phyloP scores from a whole-genome alignment of 768 basidiomycete species.

The Filobasidium wieringae region DNA sequence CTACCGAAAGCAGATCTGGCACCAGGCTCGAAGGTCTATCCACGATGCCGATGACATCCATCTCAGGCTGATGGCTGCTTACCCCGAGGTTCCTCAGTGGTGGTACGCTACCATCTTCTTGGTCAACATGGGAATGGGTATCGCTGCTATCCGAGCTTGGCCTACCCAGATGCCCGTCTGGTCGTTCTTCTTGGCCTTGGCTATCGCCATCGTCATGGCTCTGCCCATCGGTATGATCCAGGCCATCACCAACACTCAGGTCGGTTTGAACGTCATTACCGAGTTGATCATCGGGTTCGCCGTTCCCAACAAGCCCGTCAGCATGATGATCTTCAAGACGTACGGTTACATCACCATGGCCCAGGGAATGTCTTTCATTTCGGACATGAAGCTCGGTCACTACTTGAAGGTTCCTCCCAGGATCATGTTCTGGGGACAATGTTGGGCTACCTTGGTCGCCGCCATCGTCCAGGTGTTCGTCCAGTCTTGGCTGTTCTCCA shows the following conservation, averaged over 20 bases:
- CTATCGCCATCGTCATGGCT: constrained; percentile 31
- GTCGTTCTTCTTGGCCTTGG: constrained; percentile 33
- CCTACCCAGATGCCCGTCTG: constrained; percentile 40
- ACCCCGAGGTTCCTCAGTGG: constrained; percentile 45
- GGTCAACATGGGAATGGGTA: constrained; percentile 45
- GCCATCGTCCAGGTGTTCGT: constrained; percentile 37
- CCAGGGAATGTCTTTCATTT: constrained; percentile 33
- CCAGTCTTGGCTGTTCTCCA: constrained; percentile 30
- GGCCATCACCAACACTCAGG: constrained; percentile 36
- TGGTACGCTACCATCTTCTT: constrained; percentile 48
- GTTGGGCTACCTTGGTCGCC: constrained; percentile 38
- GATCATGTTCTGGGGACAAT: constrained; percentile 37
- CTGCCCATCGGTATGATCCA: constrained; percentile 36
- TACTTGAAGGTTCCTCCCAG: constrained; percentile 15
- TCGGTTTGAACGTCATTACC: constrained; percentile 39
- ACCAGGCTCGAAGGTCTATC: constrained; percentile 18
- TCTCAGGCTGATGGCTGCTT: constrained; percentile 35
- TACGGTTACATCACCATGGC: constrained; percentile 35
- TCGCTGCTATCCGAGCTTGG: constrained; percentile 37
- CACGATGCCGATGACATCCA: constrained; percentile 25
- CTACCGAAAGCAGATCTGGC: constrained; percentile 31
- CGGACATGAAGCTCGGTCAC: constrained; percentile 38
- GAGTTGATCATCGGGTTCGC: constrained; percentile 39
- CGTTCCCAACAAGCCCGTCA: constrained; percentile 37
- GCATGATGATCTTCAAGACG: constrained; percentile 35